Evolutionary conservation across 108 stramenopile species (phyloP).

Genomic region (Conticribra guillardii): DNA sequence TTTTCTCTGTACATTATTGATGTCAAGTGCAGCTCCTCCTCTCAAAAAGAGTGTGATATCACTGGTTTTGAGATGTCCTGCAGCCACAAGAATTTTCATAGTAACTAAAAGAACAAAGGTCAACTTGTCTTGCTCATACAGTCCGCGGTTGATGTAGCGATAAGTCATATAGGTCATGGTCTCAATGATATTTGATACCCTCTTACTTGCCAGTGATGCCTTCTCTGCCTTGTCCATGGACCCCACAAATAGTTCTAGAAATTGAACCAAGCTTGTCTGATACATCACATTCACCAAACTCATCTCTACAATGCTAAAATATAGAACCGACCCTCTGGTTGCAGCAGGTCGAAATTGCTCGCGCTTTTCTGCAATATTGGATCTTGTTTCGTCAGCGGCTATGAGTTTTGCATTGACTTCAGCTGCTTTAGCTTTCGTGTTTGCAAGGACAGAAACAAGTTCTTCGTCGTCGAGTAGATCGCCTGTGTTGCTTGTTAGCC

Average conservation of each 20-base stretch:
- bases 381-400: slow-evolving; percentile 87
- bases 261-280: slow-evolving; percentile 91
- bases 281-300: slow-evolving; percentile 91
- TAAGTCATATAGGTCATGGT: slow-evolving; percentile 92
- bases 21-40: slow-evolving; percentile 91
- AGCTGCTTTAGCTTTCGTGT: slow-evolving; percentile 91
- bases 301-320: slow-evolving; percentile 93
- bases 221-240: slow-evolving; percentile 88
- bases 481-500: slow-evolving; percentile 86
- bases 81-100: slow-evolving; percentile 88
- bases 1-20: slow-evolving; percentile 79
- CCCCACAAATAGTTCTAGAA: slow-evolving; percentile 86
- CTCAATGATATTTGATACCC: slow-evolving; percentile 91
- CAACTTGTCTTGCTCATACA: slow-evolving; percentile 92
- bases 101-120: slow-evolving; percentile 89
- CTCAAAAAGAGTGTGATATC: slow-evolving; percentile 84
- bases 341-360: slow-evolving; percentile 94
- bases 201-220: slow-evolving; percentile 81
- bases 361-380: slow-evolving; percentile 88
- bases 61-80: slow-evolving; percentile 61
- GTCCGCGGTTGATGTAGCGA: slow-evolving; percentile 91
- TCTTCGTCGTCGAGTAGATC: slow-evolving; percentile 92
- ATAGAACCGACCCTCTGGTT: slow-evolving; percentile 86
- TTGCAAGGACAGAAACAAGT: slow-evolving; percentile 86
- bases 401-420: slow-evolving; percentile 88